Base-by-base conservation (phyloP, 345 rosid species). In the Ceriops zippeliana region DNA sequence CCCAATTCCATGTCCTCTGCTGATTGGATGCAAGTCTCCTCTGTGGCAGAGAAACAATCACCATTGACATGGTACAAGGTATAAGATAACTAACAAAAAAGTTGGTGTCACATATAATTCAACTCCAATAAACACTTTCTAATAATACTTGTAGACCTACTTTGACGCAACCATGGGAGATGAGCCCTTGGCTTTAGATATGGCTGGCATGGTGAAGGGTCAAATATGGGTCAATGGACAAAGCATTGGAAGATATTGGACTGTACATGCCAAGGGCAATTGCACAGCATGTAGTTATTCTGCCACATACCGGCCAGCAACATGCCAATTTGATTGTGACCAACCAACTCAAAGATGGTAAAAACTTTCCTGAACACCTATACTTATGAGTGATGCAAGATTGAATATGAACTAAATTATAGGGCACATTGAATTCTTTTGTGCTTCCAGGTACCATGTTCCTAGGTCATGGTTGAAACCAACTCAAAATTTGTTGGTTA, bases 171-270 rank as follows among this genome's bases (percentile, higher is more conserved):
- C 71, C 15, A 28, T 19, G 61, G 79, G 75, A 52, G 70, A 70
- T 10, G 79, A 61, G 32, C 76, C 76, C n/a, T 8, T 35, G 63
- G 79, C 65, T 7, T 37, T 62, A 61, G 79, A 76, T 66, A 61
- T 71, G 79, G 30, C 69, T 7, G 61, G 75, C 38, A 67, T 71
- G 75, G 69, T 58, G 34, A 67, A 76, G 35, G 79, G 75, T 5
- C 79, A 71, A 62, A 56, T 30, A 16, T 71, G 75, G 79, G 51
- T 71, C 47, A 67, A 71, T 35, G 72, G 79, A 6, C 51, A 66
- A 10, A 71, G 63, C 61, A 71, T 76, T 52, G 75, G 79, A 58
- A 76, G 79, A 62, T 76, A 71, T 6, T 76, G 76, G 69, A 71
- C 31, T 5, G 53, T 51, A n/a, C 4, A 49, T n/a, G 75, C 75